These are phyloP conservation scores for Solanum habrochaites DNA, from an alignment of 257 asterid genomes.

Conservation along the genomic window DNA sequence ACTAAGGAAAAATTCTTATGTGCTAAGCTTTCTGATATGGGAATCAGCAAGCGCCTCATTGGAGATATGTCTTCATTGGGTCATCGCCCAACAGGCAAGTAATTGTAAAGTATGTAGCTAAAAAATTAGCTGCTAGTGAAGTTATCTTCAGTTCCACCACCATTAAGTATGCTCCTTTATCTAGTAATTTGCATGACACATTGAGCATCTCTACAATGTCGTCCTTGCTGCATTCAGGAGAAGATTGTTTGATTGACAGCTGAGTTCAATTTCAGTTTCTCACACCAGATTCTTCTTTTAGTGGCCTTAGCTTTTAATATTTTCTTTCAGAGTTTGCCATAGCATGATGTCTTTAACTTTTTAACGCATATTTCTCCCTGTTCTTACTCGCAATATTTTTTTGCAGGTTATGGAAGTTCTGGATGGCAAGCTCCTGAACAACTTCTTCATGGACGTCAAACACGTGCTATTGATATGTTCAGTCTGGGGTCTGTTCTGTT, in stretches of 20 bases:
- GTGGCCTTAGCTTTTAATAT: neutral
- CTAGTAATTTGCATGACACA: neutral
- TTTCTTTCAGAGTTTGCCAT: neutral
- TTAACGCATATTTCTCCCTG: neutral
- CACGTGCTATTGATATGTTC: conserved; percentile 85
- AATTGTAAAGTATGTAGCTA: neutral
- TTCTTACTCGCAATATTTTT: neutral
- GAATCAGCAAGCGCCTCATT: conserved; percentile 81
- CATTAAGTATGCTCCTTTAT: neutral
- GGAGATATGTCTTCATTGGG: conserved; percentile 80
- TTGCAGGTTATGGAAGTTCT: conserved; percentile 82
- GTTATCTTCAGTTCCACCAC: neutral
- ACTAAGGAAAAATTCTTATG: conserved; percentile 40
- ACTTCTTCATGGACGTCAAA: conserved; percentile 89
- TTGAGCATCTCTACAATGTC: neutral
- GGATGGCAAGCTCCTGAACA: conserved; percentile 99
- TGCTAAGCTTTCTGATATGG: conserved; percentile 97
- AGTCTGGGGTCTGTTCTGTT: conserved; percentile 82
- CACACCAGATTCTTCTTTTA: neutral
- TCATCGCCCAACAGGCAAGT: conserved; percentile 75
- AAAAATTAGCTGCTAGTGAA: neutral
- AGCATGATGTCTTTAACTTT: neutral
- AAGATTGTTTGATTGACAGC: neutral
- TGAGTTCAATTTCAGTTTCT: neutral
- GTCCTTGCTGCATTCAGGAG: neutral